Evolutionary conservation across 306 rosid genomes (phyloP).

Genomic region (Sophora flavescens): DNA sequence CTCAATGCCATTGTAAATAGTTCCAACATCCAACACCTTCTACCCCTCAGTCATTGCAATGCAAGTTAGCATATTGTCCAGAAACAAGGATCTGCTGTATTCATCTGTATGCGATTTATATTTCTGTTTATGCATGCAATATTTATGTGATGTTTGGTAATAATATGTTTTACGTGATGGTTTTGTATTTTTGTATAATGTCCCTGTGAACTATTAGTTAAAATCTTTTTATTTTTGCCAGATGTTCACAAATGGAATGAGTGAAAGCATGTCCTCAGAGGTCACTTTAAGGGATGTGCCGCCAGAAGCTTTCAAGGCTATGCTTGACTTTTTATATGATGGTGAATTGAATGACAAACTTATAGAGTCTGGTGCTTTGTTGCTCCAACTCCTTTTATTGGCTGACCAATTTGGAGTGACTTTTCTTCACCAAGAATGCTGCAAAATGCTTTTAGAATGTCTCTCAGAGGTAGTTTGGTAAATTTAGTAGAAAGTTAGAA

Average conservation of each 20-base stretch:
- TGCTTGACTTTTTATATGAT: slow-evolving; percentile 84
- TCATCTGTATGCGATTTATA: background rate
- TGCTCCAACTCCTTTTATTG: slow-evolving; percentile 79
- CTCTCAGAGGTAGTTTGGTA: slow-evolving; percentile 89
- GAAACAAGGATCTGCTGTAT: slow-evolving; percentile 17
- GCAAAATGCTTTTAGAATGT: slow-evolving; percentile 83
- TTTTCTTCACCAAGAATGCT: slow-evolving; percentile 90
- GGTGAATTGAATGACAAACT: slow-evolving; percentile 68
- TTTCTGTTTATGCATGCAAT: slow-evolving; percentile 25
- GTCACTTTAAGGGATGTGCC: slow-evolving; percentile 76
- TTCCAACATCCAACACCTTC: slow-evolving; percentile 14
- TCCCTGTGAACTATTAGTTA: slow-evolving; percentile 23
- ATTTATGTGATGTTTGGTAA: slow-evolving; percentile 8
- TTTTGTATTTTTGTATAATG: slow-evolving; percentile 30
- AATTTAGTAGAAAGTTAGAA: slow-evolving; percentile 49
- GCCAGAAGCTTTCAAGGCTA: slow-evolving; percentile 79
- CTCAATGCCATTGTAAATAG: slow-evolving; percentile 28
- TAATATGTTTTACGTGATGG: slow-evolving; percentile 17
- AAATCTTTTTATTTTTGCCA: slow-evolving; percentile 49
- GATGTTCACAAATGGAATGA: slow-evolving; percentile 99
- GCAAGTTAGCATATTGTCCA: slow-evolving; percentile 16
- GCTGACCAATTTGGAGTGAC: slow-evolving; percentile 95
- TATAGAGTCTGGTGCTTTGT: slow-evolving; percentile 70
- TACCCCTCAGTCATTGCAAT: slow-evolving; percentile 28
- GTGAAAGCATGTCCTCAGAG: slow-evolving; percentile 84